These are phyloP conservation scores for Myotisia sp. DNA, from an alignment of 2,329 filamentous ascomycete genomes.

Conservation along the genomic window DNA sequence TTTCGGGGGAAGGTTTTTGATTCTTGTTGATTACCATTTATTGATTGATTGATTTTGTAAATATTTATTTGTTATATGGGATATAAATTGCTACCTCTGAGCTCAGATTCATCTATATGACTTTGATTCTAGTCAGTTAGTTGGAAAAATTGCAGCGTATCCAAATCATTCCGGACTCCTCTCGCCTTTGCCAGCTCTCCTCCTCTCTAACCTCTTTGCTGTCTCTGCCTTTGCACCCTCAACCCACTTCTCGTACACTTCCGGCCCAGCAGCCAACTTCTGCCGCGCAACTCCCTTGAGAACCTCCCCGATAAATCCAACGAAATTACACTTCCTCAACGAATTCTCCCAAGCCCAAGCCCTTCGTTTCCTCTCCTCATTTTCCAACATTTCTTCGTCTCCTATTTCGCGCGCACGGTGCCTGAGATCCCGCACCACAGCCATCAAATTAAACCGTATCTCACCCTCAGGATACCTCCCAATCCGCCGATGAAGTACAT, in stretches of 20 bases:
- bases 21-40: no score
- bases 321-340: conserved; percentile 82
- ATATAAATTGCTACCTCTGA: no score
- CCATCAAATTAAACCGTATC: conserved; percentile 91
- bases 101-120: no score
- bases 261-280: conserved; percentile 49
- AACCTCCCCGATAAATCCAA: conserved; percentile 83
- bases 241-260: conserved; percentile 64
- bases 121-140: no score
- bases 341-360: conserved; percentile 95
- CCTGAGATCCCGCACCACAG: conserved; percentile 74
- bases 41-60: no score
- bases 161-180: no score
- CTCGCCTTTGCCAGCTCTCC: conserved; percentile 11
- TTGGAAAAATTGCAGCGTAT: no score
- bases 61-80: no score
- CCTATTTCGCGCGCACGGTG: conserved; percentile 65
- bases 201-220: conserved; percentile 25
- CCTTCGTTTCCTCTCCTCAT: conserved; percentile 68
- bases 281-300: conserved; percentile 67
- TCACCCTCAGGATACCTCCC: conserved; percentile 71
- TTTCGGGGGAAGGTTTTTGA: no score
- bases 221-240: conserved; percentile 46
- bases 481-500: conserved; percentile 74
- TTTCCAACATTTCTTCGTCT: conserved; percentile 60